Evolutionary conservation across 345 rosid genomes (phyloP).

Genomic region (Dimocarpus longan): DNA sequence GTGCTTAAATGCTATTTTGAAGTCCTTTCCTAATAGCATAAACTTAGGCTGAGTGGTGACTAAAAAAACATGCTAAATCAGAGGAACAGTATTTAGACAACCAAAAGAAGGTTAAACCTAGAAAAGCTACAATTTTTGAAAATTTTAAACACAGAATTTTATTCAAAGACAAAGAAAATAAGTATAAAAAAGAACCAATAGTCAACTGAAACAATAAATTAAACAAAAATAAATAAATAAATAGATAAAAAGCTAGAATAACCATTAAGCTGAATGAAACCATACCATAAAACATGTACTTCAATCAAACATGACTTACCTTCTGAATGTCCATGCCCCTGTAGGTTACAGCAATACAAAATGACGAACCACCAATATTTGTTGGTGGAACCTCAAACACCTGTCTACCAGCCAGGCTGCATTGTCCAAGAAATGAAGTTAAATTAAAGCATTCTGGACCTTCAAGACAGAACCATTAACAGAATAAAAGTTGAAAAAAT

Average conservation of each 20-base stretch:
- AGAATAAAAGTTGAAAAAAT: background rate
- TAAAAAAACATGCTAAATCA: background rate
- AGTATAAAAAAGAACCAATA: no score
- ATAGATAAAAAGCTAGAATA: background rate
- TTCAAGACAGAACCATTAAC: constrained; percentile 16
- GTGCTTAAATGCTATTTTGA: background rate
- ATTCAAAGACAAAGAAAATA: no score
- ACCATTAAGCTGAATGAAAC: constrained; percentile 1
- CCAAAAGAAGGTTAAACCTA: background rate
- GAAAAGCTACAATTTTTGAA: background rate
- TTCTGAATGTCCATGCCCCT: constrained; percentile 80
- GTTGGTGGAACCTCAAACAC: constrained; percentile 76
- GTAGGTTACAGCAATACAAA: constrained; percentile 76
- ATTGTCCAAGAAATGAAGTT: constrained; percentile 27
- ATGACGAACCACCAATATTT: constrained; percentile 83
- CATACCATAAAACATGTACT: constrained; percentile 3
- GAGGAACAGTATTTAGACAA: background rate
- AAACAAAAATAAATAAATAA: background rate
- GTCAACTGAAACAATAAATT: background rate
- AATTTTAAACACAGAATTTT: no score
- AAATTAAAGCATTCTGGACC: constrained; percentile 14
- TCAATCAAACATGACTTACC: constrained; percentile 46
- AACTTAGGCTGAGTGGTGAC: background rate
- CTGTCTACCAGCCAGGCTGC: constrained; percentile 97
- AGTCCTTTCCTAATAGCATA: background rate